Evolutionary conservation across 129 eudicot species (phyloP), one percentile per base, ranked within the genome.

Genomic region (Erigeron canadensis): DNA sequence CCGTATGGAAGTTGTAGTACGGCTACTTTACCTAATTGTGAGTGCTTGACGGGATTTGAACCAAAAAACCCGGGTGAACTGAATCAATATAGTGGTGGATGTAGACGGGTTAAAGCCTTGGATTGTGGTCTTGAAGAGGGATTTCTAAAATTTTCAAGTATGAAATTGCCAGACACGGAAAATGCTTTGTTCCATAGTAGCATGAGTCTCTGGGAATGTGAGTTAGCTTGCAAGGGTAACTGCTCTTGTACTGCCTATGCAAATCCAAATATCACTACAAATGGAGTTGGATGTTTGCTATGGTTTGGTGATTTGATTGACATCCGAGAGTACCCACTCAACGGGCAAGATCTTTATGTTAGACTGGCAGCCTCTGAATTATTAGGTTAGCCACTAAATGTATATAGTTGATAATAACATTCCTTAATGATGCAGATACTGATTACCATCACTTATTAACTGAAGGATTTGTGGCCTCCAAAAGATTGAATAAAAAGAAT

Each of bases 271-370:
- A 39, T 74, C 46, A 74, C 68, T 45, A 44, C 54, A 13, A 73
- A 77, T 7, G 80, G 80, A 41, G 64, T 53, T 34, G 86, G 83
- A 39, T 82, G 86, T 75, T 72, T 82, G 70, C 19, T 23, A 42
- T 82, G 86, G 86, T 65, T 78, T 79, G 83, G n/a, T 51, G 62
- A 67, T 23, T 51, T 82, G 21, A 68, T 73, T 23, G 86, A 82
- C 42, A 54, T 78, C 13, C 53, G 68, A 57, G 65, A 60, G 61
- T 73, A 10, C 11, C 18, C 23, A 39, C 13, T 55, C 23, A 63
- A 45, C 6, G 47, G 59, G 7, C 80, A 77, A 16, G 77, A 67
- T 61, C 74, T 82, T 67, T 82, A 82, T 65, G 70, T 82, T 19
- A 82, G 60, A 55, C 44, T 78, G 46, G 65, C 68, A 12, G 69